Conservation (phyloP, 805 yeast genomes). For the Starmerella vaccinii region DNA sequence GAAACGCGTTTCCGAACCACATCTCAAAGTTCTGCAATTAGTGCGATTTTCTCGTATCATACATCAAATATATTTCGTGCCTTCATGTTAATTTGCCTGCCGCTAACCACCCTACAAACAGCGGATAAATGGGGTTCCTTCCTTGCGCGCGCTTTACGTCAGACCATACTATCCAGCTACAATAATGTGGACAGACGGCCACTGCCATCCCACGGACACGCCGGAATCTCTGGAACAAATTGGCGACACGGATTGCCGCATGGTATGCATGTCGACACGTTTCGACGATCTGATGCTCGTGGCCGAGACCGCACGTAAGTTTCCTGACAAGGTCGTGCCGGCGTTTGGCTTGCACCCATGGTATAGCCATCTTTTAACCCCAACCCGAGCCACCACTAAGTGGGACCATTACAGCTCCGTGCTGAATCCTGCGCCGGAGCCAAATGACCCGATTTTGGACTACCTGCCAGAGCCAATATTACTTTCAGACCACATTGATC, state of each 20-base stretch:
- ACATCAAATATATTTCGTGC: too few species aligned
- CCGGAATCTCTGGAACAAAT: conserved; percentile 22
- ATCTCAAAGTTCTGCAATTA: too few species aligned
- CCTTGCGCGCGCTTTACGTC: not conserved
- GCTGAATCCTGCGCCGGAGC: conserved; percentile 35
- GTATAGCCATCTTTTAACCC: conserved; percentile 60
- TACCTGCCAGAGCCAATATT: conserved; percentile 53
- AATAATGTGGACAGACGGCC: conserved; percentile 31
- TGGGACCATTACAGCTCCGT: conserved; percentile 47
- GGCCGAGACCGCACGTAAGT: conserved; percentile 23
- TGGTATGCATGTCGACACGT: conserved; percentile 33
- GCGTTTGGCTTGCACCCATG: conserved; percentile 75
- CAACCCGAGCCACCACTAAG: conserved; percentile 15
- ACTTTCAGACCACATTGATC: conserved; percentile 32
- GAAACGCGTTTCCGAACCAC: too few species aligned
- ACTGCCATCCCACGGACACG: conserved; percentile 35
- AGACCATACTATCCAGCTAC: not conserved
- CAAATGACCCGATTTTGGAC: conserved; percentile 31
- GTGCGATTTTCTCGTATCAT: too few species aligned
- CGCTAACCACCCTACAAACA: too few species aligned
- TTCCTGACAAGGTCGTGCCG: conserved; percentile 30
- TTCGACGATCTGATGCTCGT: conserved; percentile 31
- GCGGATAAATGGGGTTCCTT: not conserved
- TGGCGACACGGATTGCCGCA: conserved; percentile 17
- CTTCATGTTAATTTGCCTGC: too few species aligned